These are phyloP conservation scores for Colletotrichum falcatum DNA, from an alignment of 2,329 filamentous ascomycete species.

Conservation along the genomic window DNA sequence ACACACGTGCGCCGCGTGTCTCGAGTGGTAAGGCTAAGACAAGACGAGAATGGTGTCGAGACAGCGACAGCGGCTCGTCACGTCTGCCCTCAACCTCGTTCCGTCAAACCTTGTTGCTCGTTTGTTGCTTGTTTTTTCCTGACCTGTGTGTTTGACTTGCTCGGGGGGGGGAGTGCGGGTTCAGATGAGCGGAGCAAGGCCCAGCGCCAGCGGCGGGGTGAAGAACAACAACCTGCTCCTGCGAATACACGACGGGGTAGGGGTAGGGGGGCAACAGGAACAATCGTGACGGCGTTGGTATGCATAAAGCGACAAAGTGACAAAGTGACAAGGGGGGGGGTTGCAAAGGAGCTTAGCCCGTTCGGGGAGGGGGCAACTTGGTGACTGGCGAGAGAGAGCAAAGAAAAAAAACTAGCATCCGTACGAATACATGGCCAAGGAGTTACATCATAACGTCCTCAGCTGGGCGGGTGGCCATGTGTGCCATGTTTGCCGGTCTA, in stretches of 20 bases:
- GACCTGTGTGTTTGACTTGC: background rate
- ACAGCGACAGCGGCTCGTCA: background rate
- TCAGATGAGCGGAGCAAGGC: background rate
- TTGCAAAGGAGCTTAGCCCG: background rate
- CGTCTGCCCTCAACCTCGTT: slow-evolving; percentile 2
- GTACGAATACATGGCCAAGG: background rate
- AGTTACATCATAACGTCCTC: background rate
- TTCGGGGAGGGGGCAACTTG: background rate
- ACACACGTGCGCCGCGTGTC: background rate
- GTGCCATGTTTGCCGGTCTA: background rate
- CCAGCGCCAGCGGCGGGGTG: background rate
- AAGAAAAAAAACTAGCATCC: background rate
- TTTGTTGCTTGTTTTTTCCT: background rate
- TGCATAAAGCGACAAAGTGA: background rate
- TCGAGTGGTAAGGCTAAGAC: slow-evolving; percentile 1
- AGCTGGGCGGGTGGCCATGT: background rate
- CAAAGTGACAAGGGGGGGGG: background rate
- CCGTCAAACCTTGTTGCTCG: background rate
- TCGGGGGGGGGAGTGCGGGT: too few relatives aligned
- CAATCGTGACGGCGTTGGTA: background rate
- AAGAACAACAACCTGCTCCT: too few relatives aligned
- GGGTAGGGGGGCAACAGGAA: too few relatives aligned
- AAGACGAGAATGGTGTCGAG: background rate
- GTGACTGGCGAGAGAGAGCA: background rate
- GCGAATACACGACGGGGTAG: too few relatives aligned